A percentile compares a stretch with the other conserved stretches of the same genome.
phyloP scores from a whole-genome alignment of 192 early-diverging fungal species.

The Linnemannia hyalina region DNA sequence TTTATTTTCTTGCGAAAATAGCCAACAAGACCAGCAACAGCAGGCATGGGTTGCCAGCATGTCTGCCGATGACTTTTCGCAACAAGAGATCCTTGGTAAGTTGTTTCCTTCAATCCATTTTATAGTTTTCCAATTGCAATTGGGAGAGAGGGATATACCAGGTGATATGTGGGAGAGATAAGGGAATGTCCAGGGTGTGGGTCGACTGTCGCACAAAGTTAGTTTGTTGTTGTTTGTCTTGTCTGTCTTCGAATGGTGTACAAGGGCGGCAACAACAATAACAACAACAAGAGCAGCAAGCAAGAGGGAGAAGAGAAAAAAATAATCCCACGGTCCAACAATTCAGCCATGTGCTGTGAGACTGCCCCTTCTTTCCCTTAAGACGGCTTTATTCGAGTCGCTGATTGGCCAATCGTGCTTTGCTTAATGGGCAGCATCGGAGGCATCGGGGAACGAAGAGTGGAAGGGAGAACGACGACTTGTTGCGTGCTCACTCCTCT shows the following conservation, averaged over 20 bases:
- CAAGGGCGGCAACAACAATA: background rate
- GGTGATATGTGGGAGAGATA: background rate
- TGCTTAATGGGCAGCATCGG: slow-evolving; percentile 4
- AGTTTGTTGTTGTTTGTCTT: slow-evolving; percentile 1
- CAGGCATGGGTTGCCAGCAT: slow-evolving; percentile 46
- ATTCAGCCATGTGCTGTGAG: background rate
- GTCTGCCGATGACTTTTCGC: slow-evolving; percentile 22
- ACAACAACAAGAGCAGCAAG: background rate
- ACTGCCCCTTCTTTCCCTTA: background rate
- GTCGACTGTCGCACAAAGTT: slow-evolving; percentile 3
- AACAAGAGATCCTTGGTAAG: slow-evolving; percentile 52
- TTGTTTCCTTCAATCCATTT: background rate
- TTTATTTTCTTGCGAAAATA: background rate
- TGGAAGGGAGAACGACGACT: background rate
- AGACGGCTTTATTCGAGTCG: background rate
- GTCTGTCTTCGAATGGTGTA: background rate
- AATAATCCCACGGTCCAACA: slow-evolving; percentile 25
- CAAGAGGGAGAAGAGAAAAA: background rate
- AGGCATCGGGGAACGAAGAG: background rate
- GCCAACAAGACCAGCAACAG: slow-evolving; percentile 21
- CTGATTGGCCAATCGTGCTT: background rate
- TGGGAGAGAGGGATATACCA: background rate
- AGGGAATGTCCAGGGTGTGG: background rate
- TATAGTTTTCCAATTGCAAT: background rate
- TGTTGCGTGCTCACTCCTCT: background rate